Evolutionary conservation across 2,329 filamentous ascomycete species (phyloP), one percentile per base, ranked within the genome.

Genomic region (Cladosporium sp.): DNA sequence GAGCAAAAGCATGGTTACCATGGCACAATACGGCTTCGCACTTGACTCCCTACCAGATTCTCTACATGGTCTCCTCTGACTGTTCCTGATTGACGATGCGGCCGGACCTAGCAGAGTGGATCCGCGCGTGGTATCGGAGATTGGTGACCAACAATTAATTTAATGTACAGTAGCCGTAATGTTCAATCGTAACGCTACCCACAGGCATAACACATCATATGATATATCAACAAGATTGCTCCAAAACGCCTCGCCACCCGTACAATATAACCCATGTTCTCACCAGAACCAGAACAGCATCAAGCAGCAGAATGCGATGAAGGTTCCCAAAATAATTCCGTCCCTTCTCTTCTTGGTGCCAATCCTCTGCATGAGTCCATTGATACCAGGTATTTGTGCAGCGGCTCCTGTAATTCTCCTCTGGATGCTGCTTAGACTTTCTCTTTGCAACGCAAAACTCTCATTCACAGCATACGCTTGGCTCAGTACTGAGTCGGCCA

Each of bases 381-480:
- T 99, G 73, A 99, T 88, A 1, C 95, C 95, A 0, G 95, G 95
- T 18, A 99, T 90, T 76, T 96, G 91, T 75, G 91, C 92, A 47
- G 94, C 95, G 32, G 93, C 94, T 38, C 90, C 84, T 4, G 92
- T 93, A 78, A 99, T 98, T 69, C 94, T 86, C 68, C 94, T 85
- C 78, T 97, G 96, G 75, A 99, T 94, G 78, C 87, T 96, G 54
- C 90, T 87, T 68, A 99, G 80, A 30, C 90, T 94, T 83, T 98
- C 93, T 68, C 93, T 85, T 83, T 99, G 95, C 65, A 93, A 75
- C 15, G 87, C 85, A 77, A 99, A 98, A 78, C 85, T 93, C 81
- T 98, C 93, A 77, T 97, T 96, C 63, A 98, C 92, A 12, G 94
- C 93, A 80, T 99, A 99, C 8, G 95, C 95, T 82, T 98, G 95